Evolutionary conservation across 2,329 filamentous ascomycete species (phyloP), one percentile per base, ranked within the genome.

Genomic region (Torrubiella hemipterigena): DNA sequence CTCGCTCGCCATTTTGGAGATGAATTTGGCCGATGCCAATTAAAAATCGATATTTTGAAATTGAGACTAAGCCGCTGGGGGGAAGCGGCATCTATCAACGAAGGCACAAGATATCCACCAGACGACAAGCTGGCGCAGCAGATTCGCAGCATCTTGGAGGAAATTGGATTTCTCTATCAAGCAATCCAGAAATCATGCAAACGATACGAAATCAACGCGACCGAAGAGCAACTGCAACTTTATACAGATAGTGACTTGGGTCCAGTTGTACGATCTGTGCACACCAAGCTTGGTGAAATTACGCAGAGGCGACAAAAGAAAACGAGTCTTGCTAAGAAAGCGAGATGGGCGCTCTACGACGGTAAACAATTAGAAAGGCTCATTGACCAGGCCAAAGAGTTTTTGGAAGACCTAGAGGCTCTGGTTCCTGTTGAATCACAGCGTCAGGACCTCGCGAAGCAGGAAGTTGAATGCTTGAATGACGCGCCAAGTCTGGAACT

Each of bases 1-100:
- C 42, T 60, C 2, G 53, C 52, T 14, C 44, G 40, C 1, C 39
- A 45, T 21, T 57, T 58, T 27, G 51, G 45, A 0, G 22, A 30
- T 15, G 51, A 60, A 26, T 59, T 48, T 35, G 39, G 56, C 18
- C 43, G 34, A 15, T 48, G 42, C 27, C 47, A 50, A 27, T 46
- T 62, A 5, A 44, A 41, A 12, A 43, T 60, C 3, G 44, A 54
- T 32, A 38, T 49, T 26, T 46, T 48, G 6, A 42, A 41, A 24
- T 35, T 44, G 3, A 47, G 52, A 17, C 45, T 61, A 10, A 43
- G 41, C 7, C 42, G 54, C 38, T 60, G 51, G 51, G 56, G 53
- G 15, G 33, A 52, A 21, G 45, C 49, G 6, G 42, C 53, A 16
- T 28, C 33, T 4, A 45, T 59, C 35, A 42, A 52, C 31, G 30